phyloP scores from a whole-genome alignment of 352 stramenopile species.

The Phytophthora boehmeriae region DNA sequence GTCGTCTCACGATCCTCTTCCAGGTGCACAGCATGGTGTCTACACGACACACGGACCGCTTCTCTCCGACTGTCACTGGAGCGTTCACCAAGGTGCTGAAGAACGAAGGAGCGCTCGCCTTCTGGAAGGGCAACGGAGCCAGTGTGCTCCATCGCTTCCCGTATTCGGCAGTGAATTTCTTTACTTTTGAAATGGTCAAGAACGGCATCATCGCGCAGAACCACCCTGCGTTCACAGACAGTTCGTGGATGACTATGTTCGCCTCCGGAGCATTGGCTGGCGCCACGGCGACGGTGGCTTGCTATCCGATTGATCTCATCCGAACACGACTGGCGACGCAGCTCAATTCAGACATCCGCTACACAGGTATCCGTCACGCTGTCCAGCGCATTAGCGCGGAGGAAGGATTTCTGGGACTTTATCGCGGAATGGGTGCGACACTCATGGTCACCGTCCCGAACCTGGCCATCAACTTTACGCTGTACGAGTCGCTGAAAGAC shows the following conservation, averaged over 20 bases:
- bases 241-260: slow-evolving; percentile 80
- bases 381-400: slow-evolving; percentile 92
- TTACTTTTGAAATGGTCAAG: slow-evolving; percentile 94
- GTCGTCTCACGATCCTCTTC: slow-evolving; percentile 95
- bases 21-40: slow-evolving; percentile 97
- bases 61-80: slow-evolving; percentile 69
- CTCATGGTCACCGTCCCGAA: slow-evolving; percentile 96
- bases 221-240: slow-evolving; percentile 73
- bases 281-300: slow-evolving; percentile 85
- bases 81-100: slow-evolving; percentile 93
- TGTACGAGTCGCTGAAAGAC: slow-evolving; percentile 95
- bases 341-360: slow-evolving; percentile 89
- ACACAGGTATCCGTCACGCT: slow-evolving; percentile 92
- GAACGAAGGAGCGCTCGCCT: slow-evolving; percentile 89
- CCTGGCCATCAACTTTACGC: slow-evolving; percentile 95
- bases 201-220: slow-evolving; percentile 69
- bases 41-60: slow-evolving; percentile 84
- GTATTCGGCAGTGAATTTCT: slow-evolving; percentile 98
- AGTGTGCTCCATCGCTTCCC: slow-evolving; percentile 96
- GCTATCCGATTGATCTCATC: slow-evolving; percentile 97
- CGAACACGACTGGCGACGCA: slow-evolving; percentile 94
- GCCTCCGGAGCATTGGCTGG: slow-evolving; percentile 70
- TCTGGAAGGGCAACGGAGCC: slow-evolving; percentile 97
- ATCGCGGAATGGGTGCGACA: slow-evolving; percentile 93
- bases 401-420: slow-evolving; percentile 92